Evolutionary conservation across 345 rosid species (phyloP), one percentile per base, ranked within the genome.

Genomic region (Moricandia moricandioides): DNA sequence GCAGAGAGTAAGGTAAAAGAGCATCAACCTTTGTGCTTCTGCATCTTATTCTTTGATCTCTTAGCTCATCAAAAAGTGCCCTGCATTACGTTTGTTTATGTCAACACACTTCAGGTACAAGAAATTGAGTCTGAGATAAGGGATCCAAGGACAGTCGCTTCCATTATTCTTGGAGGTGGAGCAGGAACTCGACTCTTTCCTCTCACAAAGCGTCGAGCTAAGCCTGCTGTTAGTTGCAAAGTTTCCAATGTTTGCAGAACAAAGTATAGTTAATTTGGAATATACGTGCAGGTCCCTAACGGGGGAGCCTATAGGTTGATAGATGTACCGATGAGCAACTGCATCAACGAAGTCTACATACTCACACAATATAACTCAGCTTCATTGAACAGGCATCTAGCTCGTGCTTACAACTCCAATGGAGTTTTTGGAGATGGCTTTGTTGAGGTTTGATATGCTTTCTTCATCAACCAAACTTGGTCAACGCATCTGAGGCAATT

Each of bases 171-270:
- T 49, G 98, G 98, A 71, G 98, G 97, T 74, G 98, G 98, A 72
- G 97, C 98, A 11, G 98, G 97, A n/a, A 90, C 97, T 73, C 90
- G 97, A n/a, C 96, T 94, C 54, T 94, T 88, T 71, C 97, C 98
- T 59, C 98, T 94, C 73, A 90, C 98, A 2, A 94, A 90, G 78
- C 96, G 84, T 18, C 97, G 98, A 5, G 98, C 97, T 78, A 91
- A 88, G 82, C 98, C 97, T 29, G 97, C 97, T 17, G 98, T 91
- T 86, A 79, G 79, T 63, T 33, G 52, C 71, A 43, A 13, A 11
- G 52, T 59, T 71, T 35, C 24, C 24, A 21, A 21, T 21, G 24
- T 11, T 14, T 56, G 60, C 51, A 56, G 24, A 56, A 7, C 34
- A 24, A 30, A 47, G 34, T 65, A 18, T 66, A 18, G 10, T 11